Evolutionary conservation across 2,329 filamentous ascomycete species (phyloP), one percentile per base, ranked within the genome.

Genomic region (Plectosphaerella sp.): DNA sequence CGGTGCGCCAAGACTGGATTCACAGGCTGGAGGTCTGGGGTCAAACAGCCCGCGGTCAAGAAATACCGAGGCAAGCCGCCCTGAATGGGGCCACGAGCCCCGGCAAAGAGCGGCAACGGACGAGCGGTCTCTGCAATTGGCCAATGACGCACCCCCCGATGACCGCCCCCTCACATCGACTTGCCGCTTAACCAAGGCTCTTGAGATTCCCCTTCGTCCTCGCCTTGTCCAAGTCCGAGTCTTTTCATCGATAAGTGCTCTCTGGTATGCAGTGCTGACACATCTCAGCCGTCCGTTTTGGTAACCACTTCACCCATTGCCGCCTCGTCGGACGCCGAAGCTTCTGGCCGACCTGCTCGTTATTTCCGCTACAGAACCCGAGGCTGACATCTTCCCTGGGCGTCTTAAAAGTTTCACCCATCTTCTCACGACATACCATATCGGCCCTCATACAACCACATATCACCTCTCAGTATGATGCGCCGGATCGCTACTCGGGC

Each of bases 401-500:
- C 28, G 28, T 9, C 28, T 33, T 33, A 33, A 33, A 33, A 12
- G 11, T 33, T 33, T 12, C 28, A 33, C 4, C 3, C 28, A 12
- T 12, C 28, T 33, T 33, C 28, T 12, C 28, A 12, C 28, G 28
- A 22, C 11, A 33, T 12, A 35, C 45, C 45, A 12, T 11, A 35
- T 47, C 14, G 45, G 6, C 28, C 33, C 15, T 47, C 24, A 47
- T 28, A 47, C 45, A 9, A 33, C 8, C 28, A 33, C 22, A 3
- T 9, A 33, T 10, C 20, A 10, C 20, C 15, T n/a, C 37, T 39
- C 51, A 59, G 48, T 14, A 69, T 66, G 65, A 61, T 71, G 61
- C 68, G 66, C 52, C 63, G 64, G 57, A 56, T 67, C 53, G 65
- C 64, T 41, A 51, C 64, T n/a, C 55, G 61, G 54, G 60, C 66